Evolutionary conservation across 164 flowering plant species (phyloP), one percentile per base, ranked within the genome.

Genomic region (Saururus chinensis): DNA sequence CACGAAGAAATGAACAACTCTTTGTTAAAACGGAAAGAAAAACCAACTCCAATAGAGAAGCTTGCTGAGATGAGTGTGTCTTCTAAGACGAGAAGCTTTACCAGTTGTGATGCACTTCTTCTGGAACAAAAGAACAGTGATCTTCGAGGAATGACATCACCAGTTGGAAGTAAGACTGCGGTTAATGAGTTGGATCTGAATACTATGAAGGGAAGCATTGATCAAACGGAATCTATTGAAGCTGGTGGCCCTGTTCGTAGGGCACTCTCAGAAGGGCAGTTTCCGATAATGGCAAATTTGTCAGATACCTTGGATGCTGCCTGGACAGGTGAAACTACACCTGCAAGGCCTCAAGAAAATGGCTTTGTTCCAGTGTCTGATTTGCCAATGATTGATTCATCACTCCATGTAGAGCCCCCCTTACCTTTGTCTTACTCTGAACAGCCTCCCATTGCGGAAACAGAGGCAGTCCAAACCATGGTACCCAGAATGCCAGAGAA

Each of bases 241-340:
- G 61, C 82, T 40, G 72, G 70, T 56, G 52, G 60, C 24, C 62
- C 53, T 55, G 80, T 82, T 53, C 81, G 76, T 19, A 73, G 89
- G 70, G 73, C 78, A 24, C 66, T 70, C 53, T 88, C 93, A 37
- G 92, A 83, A 42, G 89, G 99, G n/a, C 83, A 86, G 63, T 64
- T 77, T 60, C 76, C 95, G 40, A 67, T 70, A 51, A 64, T 77
- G 72, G 73, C 59, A 40, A 75, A 76, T 75, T 71, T 87, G 70
- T 89, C 97, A 19, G 89, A 87, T 63, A 91, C 90, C 24, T 86
- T 91, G 61, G 96, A 95, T 73, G 89, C 99, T 40, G 88, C 89
- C 51, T 95, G 99, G 97, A 95, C 89, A 0, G 99, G 99, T 64
- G 82, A 88, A 63, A 79, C 68, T 65, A 80, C 73, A 20, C 69